These are phyloP conservation scores for Macrophomina tecta DNA, from an alignment of 2,329 filamentous ascomycete genomes.

Conservation along the genomic window DNA sequence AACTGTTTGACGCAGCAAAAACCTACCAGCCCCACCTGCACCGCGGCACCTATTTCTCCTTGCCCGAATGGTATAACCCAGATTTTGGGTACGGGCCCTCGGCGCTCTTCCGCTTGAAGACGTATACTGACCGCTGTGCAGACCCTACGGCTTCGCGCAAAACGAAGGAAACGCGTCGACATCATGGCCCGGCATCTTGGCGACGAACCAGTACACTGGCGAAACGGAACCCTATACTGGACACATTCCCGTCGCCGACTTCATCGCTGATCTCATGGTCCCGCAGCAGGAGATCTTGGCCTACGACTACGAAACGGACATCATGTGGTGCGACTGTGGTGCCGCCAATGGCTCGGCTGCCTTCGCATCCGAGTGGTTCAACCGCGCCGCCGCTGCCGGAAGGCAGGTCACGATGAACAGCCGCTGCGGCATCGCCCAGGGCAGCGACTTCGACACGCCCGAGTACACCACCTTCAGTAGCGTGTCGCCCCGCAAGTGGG, in stretches of 20 bases:
- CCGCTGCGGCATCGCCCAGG: constrained; percentile 59
- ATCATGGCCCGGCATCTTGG: constrained; percentile 52
- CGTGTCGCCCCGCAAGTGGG: constrained; percentile 64
- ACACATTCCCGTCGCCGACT: constrained; percentile 51
- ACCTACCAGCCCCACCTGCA: constrained; percentile 52
- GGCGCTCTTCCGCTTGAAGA: background rate
- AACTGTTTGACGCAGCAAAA: constrained; percentile 52
- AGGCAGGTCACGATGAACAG: constrained; percentile 62
- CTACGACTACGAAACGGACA: constrained; percentile 46
- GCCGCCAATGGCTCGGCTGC: constrained; percentile 51
- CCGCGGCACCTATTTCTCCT: constrained; percentile 52
- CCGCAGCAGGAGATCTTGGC: constrained; percentile 54
- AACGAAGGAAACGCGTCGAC: constrained; percentile 30
- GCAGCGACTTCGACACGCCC: constrained; percentile 65
- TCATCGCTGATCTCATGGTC: constrained; percentile 49
- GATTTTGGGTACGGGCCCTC: constrained; percentile 43
- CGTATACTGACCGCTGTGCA: background rate
- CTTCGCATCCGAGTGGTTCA: constrained; percentile 53
- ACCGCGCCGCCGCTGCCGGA: constrained; percentile 45
- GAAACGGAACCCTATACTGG: constrained; percentile 51
- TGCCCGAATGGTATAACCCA: constrained; percentile 57
- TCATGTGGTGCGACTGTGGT: constrained; percentile 57
- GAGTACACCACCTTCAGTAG: constrained; percentile 61
- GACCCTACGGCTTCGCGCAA: constrained; percentile 44
- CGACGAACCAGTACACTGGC: constrained; percentile 54